A percentile compares a stretch with the other conserved stretches of the same genome.
phyloP scores from a whole-genome alignment of 495 filamentous ascomycete genomes.

The Opeltia flavorubescens region DNA sequence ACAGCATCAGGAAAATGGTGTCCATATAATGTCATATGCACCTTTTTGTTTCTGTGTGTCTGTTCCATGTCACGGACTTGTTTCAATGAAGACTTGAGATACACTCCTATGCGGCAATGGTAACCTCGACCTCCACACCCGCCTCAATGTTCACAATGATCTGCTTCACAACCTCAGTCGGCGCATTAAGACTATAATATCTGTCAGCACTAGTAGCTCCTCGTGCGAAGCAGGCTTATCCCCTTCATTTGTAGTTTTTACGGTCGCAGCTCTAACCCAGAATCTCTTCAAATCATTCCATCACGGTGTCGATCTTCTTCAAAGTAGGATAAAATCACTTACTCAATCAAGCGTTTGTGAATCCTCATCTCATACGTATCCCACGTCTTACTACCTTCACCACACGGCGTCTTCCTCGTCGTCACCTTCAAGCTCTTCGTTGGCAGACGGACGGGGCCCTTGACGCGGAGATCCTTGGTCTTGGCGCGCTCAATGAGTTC shows the following conservation, averaged over 20 bases:
- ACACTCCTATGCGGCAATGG: slow-evolving; percentile 77
- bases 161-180: slow-evolving; percentile 99
- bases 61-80: no score
- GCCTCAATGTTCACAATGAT: slow-evolving; percentile 99
- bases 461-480: slow-evolving; percentile 94
- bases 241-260: not conserved
- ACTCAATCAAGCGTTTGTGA: slow-evolving; percentile 96
- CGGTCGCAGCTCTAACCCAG: no score
- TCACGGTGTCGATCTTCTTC: no score
- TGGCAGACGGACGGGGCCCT: slow-evolving; percentile 96
- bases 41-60: no score
- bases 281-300: not conserved
- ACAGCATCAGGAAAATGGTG: no score
- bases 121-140: slow-evolving; percentile 99
- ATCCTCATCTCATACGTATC: slow-evolving; percentile 98
- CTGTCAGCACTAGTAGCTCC: not conserved
- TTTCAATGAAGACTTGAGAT: not conserved
- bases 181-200: slow-evolving; percentile 68
- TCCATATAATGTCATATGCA: no score
- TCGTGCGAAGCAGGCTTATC: not conserved
- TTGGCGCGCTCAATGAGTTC: slow-evolving; percentile 98
- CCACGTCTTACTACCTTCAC: slow-evolving; percentile 99
- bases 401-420: slow-evolving; percentile 91
- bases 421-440: slow-evolving; percentile 96
- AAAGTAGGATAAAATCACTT: no score